A percentile compares a stretch with the other conserved stretches of the same genome.
Evolutionary conservation across 495 filamentous ascomycete genomes (phyloP).

Genomic region (Cryomyces minteri): DNA sequence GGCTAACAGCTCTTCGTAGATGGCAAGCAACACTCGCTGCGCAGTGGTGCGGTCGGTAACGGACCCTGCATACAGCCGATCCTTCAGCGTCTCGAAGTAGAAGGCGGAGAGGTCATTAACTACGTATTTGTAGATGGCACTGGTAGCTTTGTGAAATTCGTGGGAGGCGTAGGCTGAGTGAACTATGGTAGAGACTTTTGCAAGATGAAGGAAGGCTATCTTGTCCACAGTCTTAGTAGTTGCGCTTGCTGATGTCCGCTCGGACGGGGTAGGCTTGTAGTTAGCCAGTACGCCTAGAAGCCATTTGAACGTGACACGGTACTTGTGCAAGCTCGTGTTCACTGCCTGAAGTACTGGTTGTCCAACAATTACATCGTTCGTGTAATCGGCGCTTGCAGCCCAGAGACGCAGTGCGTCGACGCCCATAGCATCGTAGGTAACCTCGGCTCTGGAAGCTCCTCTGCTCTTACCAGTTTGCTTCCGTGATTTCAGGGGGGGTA

Average conservation of each 20-base stretch:
- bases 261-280: conserved; percentile 22
- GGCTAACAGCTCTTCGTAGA: conserved; percentile 51
- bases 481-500: conserved; percentile 38
- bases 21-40: conserved; percentile 49
- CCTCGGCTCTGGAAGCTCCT: conserved; percentile 1
- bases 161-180: conserved; percentile 43
- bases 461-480: conserved; percentile 30
- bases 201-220: conserved; percentile 60
- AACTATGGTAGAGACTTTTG: conserved; percentile 38
- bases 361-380: conserved; percentile 64
- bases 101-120: conserved; percentile 72
- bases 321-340: conserved; percentile 62
- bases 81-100: conserved; percentile 85
- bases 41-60: conserved; percentile 34
- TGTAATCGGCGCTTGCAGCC: conserved; percentile 85
- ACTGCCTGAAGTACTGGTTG: conserved; percentile 53
- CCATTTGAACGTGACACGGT: conserved; percentile 73
- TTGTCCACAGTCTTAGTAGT: conserved; percentile 33
- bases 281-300: conserved; percentile 61
- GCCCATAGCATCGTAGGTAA: conserved; percentile 40
- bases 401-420: conserved; percentile 82
- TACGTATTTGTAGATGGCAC: conserved; percentile 58
- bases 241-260: no score
- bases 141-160: conserved; percentile 68
- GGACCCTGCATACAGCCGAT: conserved; percentile 67